These are phyloP conservation scores for Colletotrichum tamarilloi DNA, from an alignment of 2,329 filamentous ascomycete genomes.

Conservation along the genomic window DNA sequence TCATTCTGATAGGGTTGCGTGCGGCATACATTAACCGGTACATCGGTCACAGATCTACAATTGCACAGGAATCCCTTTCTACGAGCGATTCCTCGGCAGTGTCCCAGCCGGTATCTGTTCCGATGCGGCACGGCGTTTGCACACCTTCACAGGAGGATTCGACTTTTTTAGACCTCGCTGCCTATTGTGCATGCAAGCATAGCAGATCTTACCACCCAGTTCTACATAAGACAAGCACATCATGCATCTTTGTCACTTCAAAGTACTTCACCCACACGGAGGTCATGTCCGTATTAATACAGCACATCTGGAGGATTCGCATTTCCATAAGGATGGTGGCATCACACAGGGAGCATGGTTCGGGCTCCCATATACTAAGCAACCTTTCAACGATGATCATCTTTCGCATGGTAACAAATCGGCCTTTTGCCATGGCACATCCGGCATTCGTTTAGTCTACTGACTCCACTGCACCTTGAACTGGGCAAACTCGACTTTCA, in stretches of 20 bases:
- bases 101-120: neutral
- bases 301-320: neutral
- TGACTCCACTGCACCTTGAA: conserved; percentile 63
- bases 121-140: neutral
- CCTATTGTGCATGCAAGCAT: neutral
- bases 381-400: neutral
- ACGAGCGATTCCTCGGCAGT: neutral
- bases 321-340: neutral
- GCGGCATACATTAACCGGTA: neutral
- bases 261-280: neutral
- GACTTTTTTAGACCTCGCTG: neutral
- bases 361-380: neutral
- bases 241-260: neutral
- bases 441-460: neutral
- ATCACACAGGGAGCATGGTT: neutral
- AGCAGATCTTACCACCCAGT: neutral
- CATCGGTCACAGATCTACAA: neutral
- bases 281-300: neutral
- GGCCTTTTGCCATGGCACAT: neutral
- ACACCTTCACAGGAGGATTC: neutral
- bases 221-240: neutral
- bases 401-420: neutral
- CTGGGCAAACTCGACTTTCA: conserved; percentile 71
- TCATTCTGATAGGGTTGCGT: neutral
- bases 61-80: neutral